A percentile compares a stretch with the other conserved stretches of the same genome.
Conservation (phyloP, 1,139 yeast genomes). For the Protomyces pachydermus region DNA sequence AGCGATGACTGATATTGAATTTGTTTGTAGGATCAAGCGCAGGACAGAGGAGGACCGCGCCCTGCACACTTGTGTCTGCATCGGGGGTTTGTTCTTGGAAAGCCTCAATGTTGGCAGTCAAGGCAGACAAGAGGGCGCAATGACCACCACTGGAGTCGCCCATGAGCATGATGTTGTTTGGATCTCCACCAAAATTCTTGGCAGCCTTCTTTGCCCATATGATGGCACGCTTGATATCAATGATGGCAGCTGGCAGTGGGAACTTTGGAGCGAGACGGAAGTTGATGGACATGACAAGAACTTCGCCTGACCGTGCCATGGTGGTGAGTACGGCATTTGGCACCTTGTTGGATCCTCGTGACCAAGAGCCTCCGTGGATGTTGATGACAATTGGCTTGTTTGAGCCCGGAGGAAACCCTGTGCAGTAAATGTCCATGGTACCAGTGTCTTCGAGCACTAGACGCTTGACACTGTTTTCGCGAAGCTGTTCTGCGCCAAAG, state of each 20-base stretch:
- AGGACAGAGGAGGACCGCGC: conserved; percentile 8
- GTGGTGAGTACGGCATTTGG: conserved; percentile 10
- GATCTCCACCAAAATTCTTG: conserved; percentile 16
- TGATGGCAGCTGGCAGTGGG: conserved; percentile 17
- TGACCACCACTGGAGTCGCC: conserved; percentile 26
- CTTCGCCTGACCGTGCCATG: conserved; percentile 8
- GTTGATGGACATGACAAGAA: conserved; percentile 12
- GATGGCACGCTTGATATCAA: conserved; percentile 8
- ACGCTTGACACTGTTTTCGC: background rate
- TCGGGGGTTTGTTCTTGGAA: background rate
- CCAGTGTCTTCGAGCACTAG: conserved; percentile 1
- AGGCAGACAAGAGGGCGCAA: conserved; percentile 10
- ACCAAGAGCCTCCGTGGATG: conserved; percentile 23
- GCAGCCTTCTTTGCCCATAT: conserved; percentile 3
- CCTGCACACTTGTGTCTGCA: conserved; percentile 2
- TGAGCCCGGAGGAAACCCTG: background rate
- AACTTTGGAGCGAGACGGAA: conserved; percentile 11
- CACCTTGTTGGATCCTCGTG: conserved; percentile 4
- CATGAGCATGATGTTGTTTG: conserved; percentile 3
- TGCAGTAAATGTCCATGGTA: conserved; percentile 5
- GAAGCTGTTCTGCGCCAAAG: conserved; percentile 3
- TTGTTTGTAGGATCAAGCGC: conserved; percentile 6
- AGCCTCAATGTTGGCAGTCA: background rate
- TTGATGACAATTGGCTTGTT: conserved; percentile 12
- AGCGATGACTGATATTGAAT: background rate